phyloP scores from a whole-genome alignment of 169 alveolate species.

The Cryptosporidium andersoni region DNA sequence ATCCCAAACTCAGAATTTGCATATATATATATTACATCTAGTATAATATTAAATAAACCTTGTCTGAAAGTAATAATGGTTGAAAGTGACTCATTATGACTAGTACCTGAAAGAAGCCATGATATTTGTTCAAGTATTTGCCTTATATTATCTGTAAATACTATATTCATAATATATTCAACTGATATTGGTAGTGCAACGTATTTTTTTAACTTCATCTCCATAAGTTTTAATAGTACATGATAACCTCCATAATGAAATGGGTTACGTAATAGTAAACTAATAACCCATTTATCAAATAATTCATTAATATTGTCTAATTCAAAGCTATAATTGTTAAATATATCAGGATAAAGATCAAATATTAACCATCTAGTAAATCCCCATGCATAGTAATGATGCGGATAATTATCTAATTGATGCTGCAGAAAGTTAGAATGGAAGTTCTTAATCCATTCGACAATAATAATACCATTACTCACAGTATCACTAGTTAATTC shows the following conservation, averaged over 20 bases:
- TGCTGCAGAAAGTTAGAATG: slow-evolving; percentile 6
- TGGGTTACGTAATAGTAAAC: slow-evolving; percentile 13
- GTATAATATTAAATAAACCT: slow-evolving; percentile 11
- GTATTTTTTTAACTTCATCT: background rate
- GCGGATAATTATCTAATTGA: slow-evolving; percentile 9
- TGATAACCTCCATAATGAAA: slow-evolving; percentile 58
- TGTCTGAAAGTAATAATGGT: slow-evolving; percentile 30
- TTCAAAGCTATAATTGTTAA: background rate
- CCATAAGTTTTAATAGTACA: slow-evolving; percentile 28
- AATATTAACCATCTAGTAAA: slow-evolving; percentile 36
- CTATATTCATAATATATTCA: background rate
- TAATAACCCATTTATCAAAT: slow-evolving; percentile 17
- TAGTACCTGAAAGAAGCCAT: background rate
- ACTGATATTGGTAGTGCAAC: background rate
- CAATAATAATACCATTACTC: background rate
- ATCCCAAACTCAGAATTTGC: no score
- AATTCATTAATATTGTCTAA: background rate
- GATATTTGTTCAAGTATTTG: slow-evolving; percentile 5
- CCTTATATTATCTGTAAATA: background rate
- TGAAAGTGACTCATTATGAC: slow-evolving; percentile 1
- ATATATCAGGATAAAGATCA: slow-evolving; percentile 9
- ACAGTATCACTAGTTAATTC: background rate
- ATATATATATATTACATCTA: background rate
- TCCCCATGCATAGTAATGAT: slow-evolving; percentile 59
- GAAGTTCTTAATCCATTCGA: background rate